A percentile compares a stretch with the other conserved stretches of the same genome.
Conservation (phyloP, 306 rosid genomes). For the Vigna nakashimae region DNA sequence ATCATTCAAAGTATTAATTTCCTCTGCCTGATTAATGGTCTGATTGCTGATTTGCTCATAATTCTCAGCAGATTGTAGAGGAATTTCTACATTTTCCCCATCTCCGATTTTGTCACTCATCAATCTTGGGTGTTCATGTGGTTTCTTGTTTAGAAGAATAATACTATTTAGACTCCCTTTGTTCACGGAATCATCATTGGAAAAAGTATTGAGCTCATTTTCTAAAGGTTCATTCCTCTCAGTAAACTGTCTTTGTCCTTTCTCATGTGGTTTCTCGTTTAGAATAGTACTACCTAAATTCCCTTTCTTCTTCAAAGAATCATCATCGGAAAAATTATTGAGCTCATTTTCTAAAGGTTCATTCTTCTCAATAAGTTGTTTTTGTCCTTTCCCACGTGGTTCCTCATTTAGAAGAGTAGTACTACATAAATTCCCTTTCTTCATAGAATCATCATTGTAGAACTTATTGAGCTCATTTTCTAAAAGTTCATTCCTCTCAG, state of each 20-base stretch:
- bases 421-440: constrained; percentile 20
- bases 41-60: constrained; percentile 40
- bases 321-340: constrained; percentile 47
- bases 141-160: constrained; percentile 41
- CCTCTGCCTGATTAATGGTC: constrained; percentile 47
- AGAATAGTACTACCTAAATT: constrained; percentile 42
- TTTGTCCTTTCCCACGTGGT: constrained; percentile 45
- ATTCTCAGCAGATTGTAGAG: constrained; percentile 50
- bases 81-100: constrained; percentile 48
- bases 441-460: too few relatives aligned
- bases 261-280: constrained; percentile 32
- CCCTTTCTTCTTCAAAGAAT: constrained; percentile 45
- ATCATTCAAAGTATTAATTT: constrained; percentile 42
- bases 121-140: constrained; percentile 41
- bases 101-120: constrained; percentile 55
- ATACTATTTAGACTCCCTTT: constrained; percentile 34
- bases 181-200: constrained; percentile 40
- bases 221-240: constrained; percentile 43
- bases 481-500: constrained; percentile 29
- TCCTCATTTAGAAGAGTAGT: constrained; percentile 40
- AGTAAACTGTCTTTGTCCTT: constrained; percentile 36
- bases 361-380: constrained; percentile 33
- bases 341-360: constrained; percentile 49
- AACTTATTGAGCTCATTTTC: too few relatives aligned
- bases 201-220: constrained; percentile 45